phyloP scores from a whole-genome alignment of 768 basidiomycete genomes.

The Rhodotorula graminis region DNA sequence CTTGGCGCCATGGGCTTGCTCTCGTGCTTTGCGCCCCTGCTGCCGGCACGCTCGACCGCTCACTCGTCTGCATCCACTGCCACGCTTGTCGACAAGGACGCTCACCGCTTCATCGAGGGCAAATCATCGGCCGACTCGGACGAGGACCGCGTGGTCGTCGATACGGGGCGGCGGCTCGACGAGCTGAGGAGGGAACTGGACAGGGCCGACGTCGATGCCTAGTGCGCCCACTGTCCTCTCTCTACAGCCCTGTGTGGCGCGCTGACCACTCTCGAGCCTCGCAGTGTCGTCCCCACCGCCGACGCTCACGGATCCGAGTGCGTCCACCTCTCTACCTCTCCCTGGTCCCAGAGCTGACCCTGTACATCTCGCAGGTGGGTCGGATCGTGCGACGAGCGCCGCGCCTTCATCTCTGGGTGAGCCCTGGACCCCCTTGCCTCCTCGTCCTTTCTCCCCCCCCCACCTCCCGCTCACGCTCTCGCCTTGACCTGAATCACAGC shows the following conservation, averaged over 20 bases:
- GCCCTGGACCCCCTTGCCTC: background rate
- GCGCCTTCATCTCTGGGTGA: conserved; percentile 33
- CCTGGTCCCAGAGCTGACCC: background rate
- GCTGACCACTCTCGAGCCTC: background rate
- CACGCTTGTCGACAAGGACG: background rate
- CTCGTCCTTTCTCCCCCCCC: background rate
- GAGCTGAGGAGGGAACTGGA: background rate
- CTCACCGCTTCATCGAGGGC: background rate
- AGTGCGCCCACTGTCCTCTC: background rate
- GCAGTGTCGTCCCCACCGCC: conserved; percentile 34
- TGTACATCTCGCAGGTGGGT: conserved; percentile 16
- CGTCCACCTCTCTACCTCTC: background rate
- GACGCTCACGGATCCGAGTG: conserved; percentile 33
- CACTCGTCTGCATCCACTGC: background rate
- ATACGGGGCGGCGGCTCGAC: background rate
- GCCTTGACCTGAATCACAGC: background rate
- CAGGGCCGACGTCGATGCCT: background rate
- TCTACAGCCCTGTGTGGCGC: background rate
- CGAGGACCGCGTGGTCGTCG: background rate
- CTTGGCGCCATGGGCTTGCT: background rate
- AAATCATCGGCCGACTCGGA: background rate
- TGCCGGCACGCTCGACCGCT: background rate
- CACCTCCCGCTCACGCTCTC: background rate
- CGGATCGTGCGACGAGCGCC: conserved; percentile 30
- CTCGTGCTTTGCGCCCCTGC: background rate